Evolutionary conservation across 805 yeast species (phyloP), one percentile per base, ranked within the genome.

Genomic region (Yarrowia sp.): DNA sequence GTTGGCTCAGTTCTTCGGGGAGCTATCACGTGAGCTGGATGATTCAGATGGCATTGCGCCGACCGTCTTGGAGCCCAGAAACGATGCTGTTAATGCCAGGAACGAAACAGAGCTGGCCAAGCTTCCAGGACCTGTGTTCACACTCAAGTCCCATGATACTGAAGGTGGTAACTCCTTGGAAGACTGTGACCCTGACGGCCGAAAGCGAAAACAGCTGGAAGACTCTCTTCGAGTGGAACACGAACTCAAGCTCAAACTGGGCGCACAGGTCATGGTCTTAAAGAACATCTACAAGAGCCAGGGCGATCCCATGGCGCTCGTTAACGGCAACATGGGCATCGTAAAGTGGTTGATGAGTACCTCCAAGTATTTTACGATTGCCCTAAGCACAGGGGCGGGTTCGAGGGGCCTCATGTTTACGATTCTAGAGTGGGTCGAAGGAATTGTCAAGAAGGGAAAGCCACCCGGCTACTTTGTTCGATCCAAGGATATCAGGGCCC

Each of bases 261-360:
- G 89, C 40, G 96, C 97, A 0, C 98, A 95, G 75, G 98, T 95
- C 1, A 90, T 95, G 92, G 84, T 90, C 77, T 76, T 92, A 66
- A 87, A 87, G 68, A 95, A 95, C 73, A 80, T 80, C 22, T 33
- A 41, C 33, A 28, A 66, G 21, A 54, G 68, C 8, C 89, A 87
- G 11, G 74, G 77, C 2, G n/a, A n/a, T n/a, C n/a, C n/a, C n/a
- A n/a, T n/a, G n/a, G n/a, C n/a, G n/a, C 77, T 95, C 51, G 98
- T 93, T 35, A 95, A 95, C 76, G 99, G 99, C 1, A 84, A 96
- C 0, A 79, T 92, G 43, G 99, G 99, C 0, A 82, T 80, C 32
- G 88, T 95, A 3, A 67, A 83, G 14, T 81, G 82, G 40, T 86
- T 88, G 67, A 73, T 81, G 61, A 64, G 67, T 30, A 71, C 68